Evolutionary conservation across 768 basidiomycete species (phyloP), one percentile per base, ranked within the genome.

Genomic region (Rhizopogon salebrosus): DNA sequence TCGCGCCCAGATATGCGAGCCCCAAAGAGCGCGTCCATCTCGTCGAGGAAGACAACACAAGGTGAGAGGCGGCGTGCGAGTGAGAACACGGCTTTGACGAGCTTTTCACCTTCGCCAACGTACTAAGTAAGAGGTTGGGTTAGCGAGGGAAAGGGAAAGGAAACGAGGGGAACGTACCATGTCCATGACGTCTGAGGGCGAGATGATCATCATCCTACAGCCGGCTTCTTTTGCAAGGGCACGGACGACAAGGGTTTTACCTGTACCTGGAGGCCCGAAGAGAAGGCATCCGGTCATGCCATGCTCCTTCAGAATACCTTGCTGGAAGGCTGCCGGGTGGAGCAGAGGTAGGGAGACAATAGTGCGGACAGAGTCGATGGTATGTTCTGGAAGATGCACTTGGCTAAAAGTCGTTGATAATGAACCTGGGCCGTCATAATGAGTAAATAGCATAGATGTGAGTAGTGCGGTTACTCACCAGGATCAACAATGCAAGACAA

Each of bases 151-250:
- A 24, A 11, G 11, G 13, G 45, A 56, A 34, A 20, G 49, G 37
- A 10, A 41, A 24, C 6, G 27, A 23, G 54, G 6, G 52, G 56
- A 45, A 65, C 78, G 41, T 56, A 91, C 91, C 91, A 95, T 95
- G 65, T 97, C 93, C 85, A 95, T 92, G 41, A 98, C 89, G 64
- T 98, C 94, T 9, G 92, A 92, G 6, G 94, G 92, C 40, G 89
- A 87, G 43, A 98, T 78, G 10, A 85, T 82, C 63, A 98, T 71
- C 94, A 98, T 98, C 46, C 92, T 79, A 59, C 92, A 94, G 4
- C 93, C 95, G 43, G 92, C 92, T 68, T 97, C 94, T 62, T 88
- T 89, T 3, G 95, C 95, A 9, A 98, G 77, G 18, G 94, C 94
- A 42, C 92, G 83, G 9, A 92, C 92, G 9, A 93, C 79, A 14